phyloP scores from a whole-genome alignment of 1,284 basidiomycete genomes.

The Trichosporon faecale region DNA sequence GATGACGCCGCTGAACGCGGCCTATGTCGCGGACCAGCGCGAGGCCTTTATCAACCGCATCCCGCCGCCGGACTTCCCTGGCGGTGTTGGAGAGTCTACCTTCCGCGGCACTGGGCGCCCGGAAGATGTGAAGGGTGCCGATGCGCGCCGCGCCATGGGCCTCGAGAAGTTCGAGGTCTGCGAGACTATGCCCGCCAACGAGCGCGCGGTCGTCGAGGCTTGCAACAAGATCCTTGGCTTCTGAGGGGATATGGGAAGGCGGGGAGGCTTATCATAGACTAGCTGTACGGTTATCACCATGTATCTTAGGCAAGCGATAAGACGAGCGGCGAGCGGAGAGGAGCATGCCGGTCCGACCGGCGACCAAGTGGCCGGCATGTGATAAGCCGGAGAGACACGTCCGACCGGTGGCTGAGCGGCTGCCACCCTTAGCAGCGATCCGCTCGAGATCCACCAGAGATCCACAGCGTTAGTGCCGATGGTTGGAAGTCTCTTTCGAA shows the following conservation, averaged over 20 bases:
- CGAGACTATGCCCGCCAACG: slow-evolving; percentile 22
- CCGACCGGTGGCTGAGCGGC: neutral
- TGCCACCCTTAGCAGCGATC: neutral
- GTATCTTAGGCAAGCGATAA: neutral
- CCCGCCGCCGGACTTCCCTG: slow-evolving; percentile 72
- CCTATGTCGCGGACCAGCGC: slow-evolving; percentile 64
- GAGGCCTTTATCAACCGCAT: slow-evolving; percentile 58
- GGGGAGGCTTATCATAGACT: neutral
- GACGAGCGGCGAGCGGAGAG: too few relatives aligned
- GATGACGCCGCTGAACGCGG: slow-evolving; percentile 62
- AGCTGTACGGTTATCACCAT: neutral
- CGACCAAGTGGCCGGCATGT: neutral
- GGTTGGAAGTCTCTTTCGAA: too few relatives aligned
- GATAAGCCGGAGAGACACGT: neutral
- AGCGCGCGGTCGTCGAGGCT: slow-evolving; percentile 26
- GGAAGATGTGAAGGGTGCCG: slow-evolving; percentile 54
- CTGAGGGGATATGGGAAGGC: neutral
- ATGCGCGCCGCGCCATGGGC: slow-evolving; percentile 54
- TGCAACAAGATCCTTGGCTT: slow-evolving; percentile 22
- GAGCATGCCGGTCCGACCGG: neutral
- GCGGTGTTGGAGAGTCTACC: slow-evolving; percentile 64
- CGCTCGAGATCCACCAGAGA: too few relatives aligned
- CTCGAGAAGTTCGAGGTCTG: slow-evolving; percentile 35
- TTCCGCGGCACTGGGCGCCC: slow-evolving; percentile 58
- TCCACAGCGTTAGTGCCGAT: too few relatives aligned